A percentile compares a stretch with the other conserved stretches of the same genome.
These are phyloP conservation scores for Lyophyllum atratum DNA, from an alignment of 768 basidiomycete species.

Conservation along the genomic window DNA sequence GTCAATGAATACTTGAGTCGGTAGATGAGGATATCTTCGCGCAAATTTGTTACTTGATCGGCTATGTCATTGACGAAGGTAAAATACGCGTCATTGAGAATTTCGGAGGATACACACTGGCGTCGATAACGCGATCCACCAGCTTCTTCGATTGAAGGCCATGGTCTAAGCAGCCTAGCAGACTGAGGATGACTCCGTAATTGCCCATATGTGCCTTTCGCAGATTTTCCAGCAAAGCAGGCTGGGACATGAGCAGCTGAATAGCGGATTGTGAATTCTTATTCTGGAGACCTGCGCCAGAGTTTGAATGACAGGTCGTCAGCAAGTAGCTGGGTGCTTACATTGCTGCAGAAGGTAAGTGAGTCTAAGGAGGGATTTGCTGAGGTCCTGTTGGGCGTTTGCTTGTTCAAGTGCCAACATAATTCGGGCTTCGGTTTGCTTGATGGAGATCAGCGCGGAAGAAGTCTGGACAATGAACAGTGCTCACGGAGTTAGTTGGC, in stretches of 20 bases:
- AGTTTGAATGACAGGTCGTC: not conserved
- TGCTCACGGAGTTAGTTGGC: constrained; percentile 26
- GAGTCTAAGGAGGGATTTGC: constrained; percentile 70
- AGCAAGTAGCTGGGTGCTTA: constrained; percentile 30
- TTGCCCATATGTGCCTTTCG: constrained; percentile 92
- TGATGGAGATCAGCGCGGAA: constrained; percentile 8
- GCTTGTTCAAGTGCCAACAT: constrained; percentile 71
- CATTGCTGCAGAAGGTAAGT: constrained; percentile 83
- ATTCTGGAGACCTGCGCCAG: constrained; percentile 57
- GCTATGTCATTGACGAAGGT: constrained; percentile 43
- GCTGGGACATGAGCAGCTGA: constrained; percentile 78
- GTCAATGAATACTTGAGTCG: constrained; percentile 87
- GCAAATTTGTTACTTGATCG: constrained; percentile 88
- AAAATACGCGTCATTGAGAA: not conserved
- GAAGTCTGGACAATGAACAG: not conserved
- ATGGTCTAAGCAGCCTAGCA: constrained; percentile 90
- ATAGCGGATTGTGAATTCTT: constrained; percentile 79
- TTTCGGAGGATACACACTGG: constrained; percentile 36
- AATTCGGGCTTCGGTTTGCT: constrained; percentile 61
- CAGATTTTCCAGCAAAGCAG: constrained; percentile 79
- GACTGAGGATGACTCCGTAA: constrained; percentile 87
- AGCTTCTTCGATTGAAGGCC: constrained; percentile 85
- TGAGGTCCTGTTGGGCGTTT: constrained; percentile 78
- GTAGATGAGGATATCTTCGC: constrained; percentile 84
- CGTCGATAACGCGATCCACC: constrained; percentile 89